Evolutionary conservation across 2,329 filamentous ascomycete species (phyloP), one percentile per base, ranked within the genome.

Genomic region (Neophaeococcomyces aloes): DNA sequence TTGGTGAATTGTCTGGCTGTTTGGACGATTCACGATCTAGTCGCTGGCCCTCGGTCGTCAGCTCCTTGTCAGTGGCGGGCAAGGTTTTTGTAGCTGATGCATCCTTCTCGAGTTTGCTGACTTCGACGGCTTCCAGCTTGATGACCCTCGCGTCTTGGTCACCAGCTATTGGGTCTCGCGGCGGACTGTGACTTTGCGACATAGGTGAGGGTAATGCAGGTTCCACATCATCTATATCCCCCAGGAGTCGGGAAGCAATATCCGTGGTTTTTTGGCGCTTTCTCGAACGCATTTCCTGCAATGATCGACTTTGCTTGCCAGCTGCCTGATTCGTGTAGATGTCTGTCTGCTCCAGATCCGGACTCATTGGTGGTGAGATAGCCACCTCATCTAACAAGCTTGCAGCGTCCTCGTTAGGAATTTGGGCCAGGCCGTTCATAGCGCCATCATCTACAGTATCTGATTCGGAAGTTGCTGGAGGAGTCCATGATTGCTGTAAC

Each of bases 401-500:
- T 13, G 18, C 18, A 30, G 30, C 21, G 13, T 33, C 29, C 3
- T 36, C 5, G 6, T 21, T 13, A 13, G 38, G 39, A 14, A 37
- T 21, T 15, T 34, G 27, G 27, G 40, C 43, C n/a, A 36, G 35
- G 13, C 19, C 35, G 23, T 42, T 38, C 27, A 17, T 27, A 7
- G n/a, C 17, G 3, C 32, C 29, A 8, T 14, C 42, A 25, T 45
- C 14, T 5, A 38, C 34, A 18, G 21, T 32, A 14, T 51, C 45
- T n/a, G 47, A 45, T 13, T 51, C 46, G 21, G 51, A 38, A 14
- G 37, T 52, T 10, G 38, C 41, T 25, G 51, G 47, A 10, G 53
- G 53, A 6, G 53, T 53, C 53, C 53, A 55, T 3, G 51, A 55
- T 23, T 53, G 49, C 41, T 55, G 53, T n/a, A 55, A 37, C 36